phyloP scores from a whole-genome alignment of 495 filamentous ascomycete genomes.

The Aspergillus steynii region DNA sequence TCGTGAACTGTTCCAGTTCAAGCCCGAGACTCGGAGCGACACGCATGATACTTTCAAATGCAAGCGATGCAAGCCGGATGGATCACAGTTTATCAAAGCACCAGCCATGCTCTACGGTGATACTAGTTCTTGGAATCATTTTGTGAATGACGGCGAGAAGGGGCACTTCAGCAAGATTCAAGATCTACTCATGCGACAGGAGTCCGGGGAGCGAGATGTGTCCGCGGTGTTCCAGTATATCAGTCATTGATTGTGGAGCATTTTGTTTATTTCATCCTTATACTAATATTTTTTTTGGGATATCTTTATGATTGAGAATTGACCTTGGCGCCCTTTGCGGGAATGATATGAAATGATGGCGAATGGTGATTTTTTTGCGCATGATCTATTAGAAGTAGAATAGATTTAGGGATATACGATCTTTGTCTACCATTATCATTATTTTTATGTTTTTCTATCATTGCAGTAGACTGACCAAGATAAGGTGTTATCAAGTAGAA shows the following conservation, averaged over 20 bases:
- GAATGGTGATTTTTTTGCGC: neutral
- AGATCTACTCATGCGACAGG: constrained; percentile 88
- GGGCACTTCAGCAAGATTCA: constrained; percentile 78
- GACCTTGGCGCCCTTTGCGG: neutral
- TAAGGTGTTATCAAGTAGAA: neutral
- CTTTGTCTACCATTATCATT: neutral
- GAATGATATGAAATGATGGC: neutral
- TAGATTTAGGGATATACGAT: neutral
- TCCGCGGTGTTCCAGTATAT: constrained; percentile 99
- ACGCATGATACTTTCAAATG: constrained; percentile 99
- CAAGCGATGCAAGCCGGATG: constrained; percentile 87
- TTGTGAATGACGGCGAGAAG: constrained; percentile 71
- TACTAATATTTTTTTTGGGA: neutral
- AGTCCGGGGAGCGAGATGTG: constrained; percentile 74
- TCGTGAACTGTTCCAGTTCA: constrained; percentile 91
- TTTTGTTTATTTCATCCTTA: neutral
- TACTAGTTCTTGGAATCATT: constrained; percentile 98
- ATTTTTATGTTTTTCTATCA: neutral
- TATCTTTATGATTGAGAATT: neutral
- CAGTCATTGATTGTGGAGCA: constrained; percentile 63
- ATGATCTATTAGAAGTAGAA: neutral
- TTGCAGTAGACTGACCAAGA: neutral
- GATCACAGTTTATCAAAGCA: constrained; percentile 82
- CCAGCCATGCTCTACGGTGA: constrained; percentile 96
- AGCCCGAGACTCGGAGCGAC: constrained; percentile 78